These are phyloP conservation scores for Aspergillus neotritici DNA, from an alignment of 2,329 filamentous ascomycete species.

Conservation along the genomic window DNA sequence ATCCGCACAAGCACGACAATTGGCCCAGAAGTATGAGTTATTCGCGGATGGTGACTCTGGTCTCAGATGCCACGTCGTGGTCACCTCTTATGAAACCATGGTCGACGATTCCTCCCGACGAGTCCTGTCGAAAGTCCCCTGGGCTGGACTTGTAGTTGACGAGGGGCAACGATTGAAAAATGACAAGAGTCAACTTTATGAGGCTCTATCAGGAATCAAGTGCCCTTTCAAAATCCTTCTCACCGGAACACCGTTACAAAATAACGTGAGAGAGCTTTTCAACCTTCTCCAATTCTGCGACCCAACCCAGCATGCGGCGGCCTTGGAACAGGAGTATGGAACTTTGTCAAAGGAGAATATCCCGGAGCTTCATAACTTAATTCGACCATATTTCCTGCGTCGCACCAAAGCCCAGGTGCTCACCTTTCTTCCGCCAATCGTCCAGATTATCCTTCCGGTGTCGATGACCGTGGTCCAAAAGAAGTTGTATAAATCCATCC, in stretches of 20 bases:
- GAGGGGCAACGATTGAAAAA: slow-evolving; percentile 96
- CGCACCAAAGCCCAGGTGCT: slow-evolving; percentile 88
- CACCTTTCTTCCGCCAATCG: slow-evolving; percentile 86
- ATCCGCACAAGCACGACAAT: slow-evolving; percentile 63
- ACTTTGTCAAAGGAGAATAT: slow-evolving; percentile 81
- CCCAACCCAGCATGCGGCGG: slow-evolving; percentile 60
- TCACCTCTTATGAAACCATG: slow-evolving; percentile 91
- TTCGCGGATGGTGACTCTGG: slow-evolving; percentile 60
- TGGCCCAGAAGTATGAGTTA: slow-evolving; percentile 78
- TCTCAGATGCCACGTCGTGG: slow-evolving; percentile 81
- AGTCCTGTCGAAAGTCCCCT: slow-evolving; percentile 66
- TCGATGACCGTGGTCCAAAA: slow-evolving; percentile 92
- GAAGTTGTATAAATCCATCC: slow-evolving; percentile 87
- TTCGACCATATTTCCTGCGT: slow-evolving; percentile 64
- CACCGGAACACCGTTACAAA: slow-evolving; percentile 73
- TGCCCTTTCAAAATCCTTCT: slow-evolving; percentile 80
- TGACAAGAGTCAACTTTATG: slow-evolving; percentile 77
- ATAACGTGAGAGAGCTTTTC: slow-evolving; percentile 91
- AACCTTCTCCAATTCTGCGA: slow-evolving; percentile 96
- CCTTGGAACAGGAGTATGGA: slow-evolving; percentile 68
- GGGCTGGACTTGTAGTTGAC: slow-evolving; percentile 86
- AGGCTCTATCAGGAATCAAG: slow-evolving; percentile 63
- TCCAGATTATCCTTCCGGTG: slow-evolving; percentile 92
- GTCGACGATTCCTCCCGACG: slow-evolving; percentile 62
- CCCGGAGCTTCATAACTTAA: slow-evolving; percentile 71